phyloP scores from a whole-genome alignment of 495 filamentous ascomycete species.

The Aeminium ludgeri region DNA sequence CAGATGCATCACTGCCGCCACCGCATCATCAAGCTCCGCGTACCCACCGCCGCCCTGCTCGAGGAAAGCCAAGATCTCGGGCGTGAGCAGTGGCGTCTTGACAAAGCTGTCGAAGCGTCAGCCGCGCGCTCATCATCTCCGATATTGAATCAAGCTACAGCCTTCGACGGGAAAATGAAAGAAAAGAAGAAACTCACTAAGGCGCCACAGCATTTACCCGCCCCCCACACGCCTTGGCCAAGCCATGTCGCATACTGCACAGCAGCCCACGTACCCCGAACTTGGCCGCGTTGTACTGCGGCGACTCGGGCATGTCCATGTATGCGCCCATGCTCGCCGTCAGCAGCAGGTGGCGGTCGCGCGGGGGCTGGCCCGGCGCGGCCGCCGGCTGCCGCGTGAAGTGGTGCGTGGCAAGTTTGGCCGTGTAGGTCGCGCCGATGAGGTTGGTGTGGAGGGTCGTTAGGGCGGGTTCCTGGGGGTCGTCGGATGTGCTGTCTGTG shows the following conservation, averaged over 20 bases:
- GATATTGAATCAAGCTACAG: background rate
- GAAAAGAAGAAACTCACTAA: background rate
- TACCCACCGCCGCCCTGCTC: slow-evolving; percentile 2
- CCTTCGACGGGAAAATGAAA: too few relatives aligned
- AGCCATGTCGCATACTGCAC: slow-evolving; percentile 3
- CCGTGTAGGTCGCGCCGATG: slow-evolving; percentile 46
- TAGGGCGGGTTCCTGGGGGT: slow-evolving; percentile 36
- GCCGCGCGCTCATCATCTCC: too few relatives aligned
- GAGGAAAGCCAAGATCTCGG: background rate
- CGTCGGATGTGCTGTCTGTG: slow-evolving; percentile 6
- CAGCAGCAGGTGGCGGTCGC: slow-evolving; percentile 2
- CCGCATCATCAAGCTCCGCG: slow-evolving; percentile 5
- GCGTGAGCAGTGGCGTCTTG: slow-evolving; percentile 4
- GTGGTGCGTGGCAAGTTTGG: slow-evolving; percentile 44
- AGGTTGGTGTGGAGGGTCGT: slow-evolving; percentile 44
- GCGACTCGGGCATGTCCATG: slow-evolving; percentile 2
- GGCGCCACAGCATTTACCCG: slow-evolving; percentile 8
- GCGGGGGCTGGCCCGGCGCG: background rate
- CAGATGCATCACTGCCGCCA: slow-evolving; percentile 4
- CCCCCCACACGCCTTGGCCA: background rate
- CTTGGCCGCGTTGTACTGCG: slow-evolving; percentile 10
- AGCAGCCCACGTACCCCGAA: slow-evolving; percentile 9
- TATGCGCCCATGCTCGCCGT: slow-evolving; percentile 6
- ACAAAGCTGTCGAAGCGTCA: background rate
- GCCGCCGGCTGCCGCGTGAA: slow-evolving; percentile 21